These are phyloP conservation scores for Millerago galiae DNA, from an alignment of 805 yeast species.

Conservation along the genomic window DNA sequence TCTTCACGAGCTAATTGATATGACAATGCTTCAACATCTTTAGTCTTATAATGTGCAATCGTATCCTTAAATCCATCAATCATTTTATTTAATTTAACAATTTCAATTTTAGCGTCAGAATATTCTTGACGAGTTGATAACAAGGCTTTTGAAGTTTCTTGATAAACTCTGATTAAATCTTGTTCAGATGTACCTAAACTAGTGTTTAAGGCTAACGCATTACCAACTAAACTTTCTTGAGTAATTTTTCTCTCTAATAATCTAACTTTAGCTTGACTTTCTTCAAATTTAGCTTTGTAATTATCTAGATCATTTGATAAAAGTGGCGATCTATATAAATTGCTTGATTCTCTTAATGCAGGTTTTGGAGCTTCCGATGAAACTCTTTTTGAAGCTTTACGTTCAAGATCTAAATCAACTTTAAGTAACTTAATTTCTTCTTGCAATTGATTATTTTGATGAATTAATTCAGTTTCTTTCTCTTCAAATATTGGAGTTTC, in stretches of 20 bases:
- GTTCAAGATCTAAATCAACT: constrained; percentile 44
- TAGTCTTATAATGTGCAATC: constrained; percentile 8
- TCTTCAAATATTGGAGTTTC: constrained; percentile 23
- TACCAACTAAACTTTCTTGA: constrained; percentile 5
- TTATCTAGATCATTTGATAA: constrained; percentile 20
- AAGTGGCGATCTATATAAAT: constrained; percentile 18
- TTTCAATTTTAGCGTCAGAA: constrained; percentile 34
- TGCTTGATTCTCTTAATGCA: constrained; percentile 20
- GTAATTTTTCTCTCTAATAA: constrained; percentile 32
- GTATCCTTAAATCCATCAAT: constrained; percentile 32
- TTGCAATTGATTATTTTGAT: constrained; percentile 25
- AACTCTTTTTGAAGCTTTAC: constrained; percentile 31
- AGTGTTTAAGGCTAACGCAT: background rate
- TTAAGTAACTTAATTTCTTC: constrained; percentile 43
- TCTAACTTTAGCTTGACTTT: constrained; percentile 38
- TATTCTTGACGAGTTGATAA: constrained; percentile 39
- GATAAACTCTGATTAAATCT: constrained; percentile 43
- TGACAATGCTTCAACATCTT: constrained; percentile 13
- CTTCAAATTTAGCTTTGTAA: constrained; percentile 39
- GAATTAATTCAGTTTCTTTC: constrained; percentile 13
- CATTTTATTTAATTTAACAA: constrained; percentile 34
- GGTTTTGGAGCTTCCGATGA: constrained; percentile 35
- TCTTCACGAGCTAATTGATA: constrained; percentile 30
- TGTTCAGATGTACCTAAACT: constrained; percentile 25
- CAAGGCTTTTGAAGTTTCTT: constrained; percentile 42